Conservation (phyloP, 2,329 filamentous ascomycete genomes). For the Sporothrix schenckii region DNA sequence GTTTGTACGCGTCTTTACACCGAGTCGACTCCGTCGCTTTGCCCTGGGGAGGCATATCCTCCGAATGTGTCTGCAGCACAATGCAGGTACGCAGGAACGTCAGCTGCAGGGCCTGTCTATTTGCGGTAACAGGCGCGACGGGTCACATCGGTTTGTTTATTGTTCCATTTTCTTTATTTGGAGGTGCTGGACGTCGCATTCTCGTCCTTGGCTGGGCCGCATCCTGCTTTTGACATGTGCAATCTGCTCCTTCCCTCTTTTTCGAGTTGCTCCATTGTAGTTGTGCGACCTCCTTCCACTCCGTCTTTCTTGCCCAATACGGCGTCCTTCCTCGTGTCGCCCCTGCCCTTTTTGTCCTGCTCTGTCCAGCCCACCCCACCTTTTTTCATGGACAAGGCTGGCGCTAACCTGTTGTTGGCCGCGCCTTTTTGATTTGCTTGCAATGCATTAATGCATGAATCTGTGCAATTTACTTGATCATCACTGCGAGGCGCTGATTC, state of each 20-base stretch:
- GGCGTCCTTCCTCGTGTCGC: slow-evolving; percentile 14
- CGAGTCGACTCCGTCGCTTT: neutral
- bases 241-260: slow-evolving; percentile 1
- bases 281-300: neutral
- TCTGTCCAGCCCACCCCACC: neutral
- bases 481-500: slow-evolving; percentile 25
- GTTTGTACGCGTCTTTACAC: neutral
- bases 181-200: neutral
- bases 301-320: neutral
- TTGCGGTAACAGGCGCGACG: slow-evolving; percentile 17
- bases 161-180: slow-evolving; percentile 13
- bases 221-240: neutral
- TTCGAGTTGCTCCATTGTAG: neutral
- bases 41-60: slow-evolving; percentile 13
- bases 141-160: slow-evolving; percentile 8
- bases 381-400: slow-evolving; percentile 29
- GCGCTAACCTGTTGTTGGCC: slow-evolving; percentile 17
- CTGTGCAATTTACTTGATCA: slow-evolving; percentile 35
- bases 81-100: slow-evolving; percentile 23
- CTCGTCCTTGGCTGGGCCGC: slow-evolving; percentile 3
- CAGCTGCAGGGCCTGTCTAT: slow-evolving; percentile 9
- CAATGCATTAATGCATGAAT: slow-evolving; percentile 37
- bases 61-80: slow-evolving; percentile 10
- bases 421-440: slow-evolving; percentile 26
- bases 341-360: slow-evolving; percentile 20